Evolutionary conservation across 225 moss, liverwort and hornwort species (phyloP), one percentile per base, ranked within the genome.

Genomic region (Bryoerythrophyllum caledonicum): DNA sequence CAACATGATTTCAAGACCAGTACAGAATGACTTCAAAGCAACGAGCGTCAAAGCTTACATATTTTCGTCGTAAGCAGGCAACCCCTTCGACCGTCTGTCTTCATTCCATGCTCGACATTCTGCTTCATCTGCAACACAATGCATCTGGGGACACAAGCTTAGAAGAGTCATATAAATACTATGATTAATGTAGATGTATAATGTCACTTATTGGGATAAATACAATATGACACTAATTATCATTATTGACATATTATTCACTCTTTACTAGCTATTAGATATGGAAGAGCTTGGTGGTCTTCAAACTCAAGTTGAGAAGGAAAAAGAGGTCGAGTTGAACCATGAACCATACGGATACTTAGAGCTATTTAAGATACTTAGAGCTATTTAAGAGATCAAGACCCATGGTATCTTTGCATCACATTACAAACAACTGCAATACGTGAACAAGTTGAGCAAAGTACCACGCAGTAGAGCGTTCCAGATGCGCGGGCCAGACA

Each of bases 401-500:
- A 48, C 46, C 16, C 46, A 48, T 17, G 46, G 17, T 16, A 48
- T 16, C 13, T 43, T 12, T 43, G 43, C 13, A 12, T 3, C 13
- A 43, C 43, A 13, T 43, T 5, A 16, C 46, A 48, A 48, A 48
- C 17, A 16, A 17, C 17, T 48, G 16, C 46, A n/a, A 58, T 14
- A 6, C 61, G 46, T 17, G 16, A 67, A 43, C 38, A 43, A 63
- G 41, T 80, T 21, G 56, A 65, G 72, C 48, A 17, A 68, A 49
- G 83, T 89, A 99, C 99, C 91, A 99, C 87, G 65, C 95, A 99
- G 70, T 93, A 99, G 49, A 81, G 90, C 46, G 84, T 90, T 64
- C 95, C 95, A 70, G 91, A 89, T 60, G 95, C 99, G 53, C 99
- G 91, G 24, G 99, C 95, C 88, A 99, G 82, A 74, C 99, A 99